Evolutionary conservation across 1,139 yeast genomes (phyloP), one percentile per base, ranked within the genome.

Genomic region (Taiozyma sp.): DNA sequence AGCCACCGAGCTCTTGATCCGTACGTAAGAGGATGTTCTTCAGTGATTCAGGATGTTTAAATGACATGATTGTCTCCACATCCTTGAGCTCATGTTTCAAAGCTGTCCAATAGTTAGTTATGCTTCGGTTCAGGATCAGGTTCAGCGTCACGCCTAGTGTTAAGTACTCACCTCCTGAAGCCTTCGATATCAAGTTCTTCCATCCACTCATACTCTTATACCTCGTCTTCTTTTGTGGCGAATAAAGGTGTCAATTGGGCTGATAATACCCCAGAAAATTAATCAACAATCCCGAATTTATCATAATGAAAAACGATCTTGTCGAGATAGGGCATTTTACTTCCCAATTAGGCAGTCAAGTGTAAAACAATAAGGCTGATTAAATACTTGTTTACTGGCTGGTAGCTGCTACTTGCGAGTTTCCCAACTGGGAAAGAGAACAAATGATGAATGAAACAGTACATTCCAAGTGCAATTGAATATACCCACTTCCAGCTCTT

Each of bases 1-100:
- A 87, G 0, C 96, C 96, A 4, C 93, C 93, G 51, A 87, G 72
- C 51, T 86, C 91, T 59, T 79, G 76, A 67, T 88, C 96, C 42
- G 86, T 76, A 52, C 95, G 74, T 2, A 84, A 77, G 55, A 86
- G 68, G 14, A 86, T 70, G 46, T 75, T 72, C 28, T 73, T 69
- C 47, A 83, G 64, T 58, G 68, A 83, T 64, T 64, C 70, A 46
- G 71, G 74, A 38, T 70, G 63, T 49, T 72, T 73, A 68, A 88
- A 87, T 58, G 85, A 82, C 54, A 88, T 68, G 9, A 87, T 68
- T 2, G 70, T 63, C 34, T 59, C 70, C 52, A 43, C 72, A 68
- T 51, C 73, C 52, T 51, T 62, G 57, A 44, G 34, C 22, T 57
- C 52, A 28, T 56, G 51, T n/a, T 49, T 57, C 23, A 54, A 47